Evolutionary conservation across 768 basidiomycete genomes (phyloP), one percentile per base, ranked within the genome.

Genomic region (Cystofilobasidium ferigula): DNA sequence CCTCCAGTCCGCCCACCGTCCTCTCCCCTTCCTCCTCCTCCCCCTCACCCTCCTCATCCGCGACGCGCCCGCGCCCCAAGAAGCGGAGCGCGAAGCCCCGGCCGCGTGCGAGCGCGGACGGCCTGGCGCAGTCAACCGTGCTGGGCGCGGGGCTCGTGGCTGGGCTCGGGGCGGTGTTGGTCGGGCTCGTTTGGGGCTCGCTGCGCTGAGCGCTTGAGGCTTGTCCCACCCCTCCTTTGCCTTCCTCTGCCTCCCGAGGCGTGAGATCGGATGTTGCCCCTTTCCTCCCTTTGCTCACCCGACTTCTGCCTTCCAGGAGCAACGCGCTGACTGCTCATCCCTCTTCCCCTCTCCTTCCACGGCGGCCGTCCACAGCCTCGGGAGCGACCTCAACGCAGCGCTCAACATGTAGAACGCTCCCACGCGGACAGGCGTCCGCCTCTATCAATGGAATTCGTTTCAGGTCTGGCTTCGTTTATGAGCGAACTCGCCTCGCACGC

Each of bases 121-220:
- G n/a, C 7, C 48, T 3, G 47, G 35, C 14, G 48, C 48, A 24
- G 62, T 40, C 61, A 51, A 22, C 63, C 60, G 28, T 72, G 13
- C 28, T 73, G 4, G 74, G 72, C 4, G 64, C 67, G 28, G 72
- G 68, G 6, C 67, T 70, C 3, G 63, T 76, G 1, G 67, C 71
- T 0, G 74, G 69, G 3, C 67, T 76, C 20, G 69, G 69, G 8
- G 75, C 72, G 24, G 75, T 73, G 30, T 69, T 76, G 20, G 72
- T 72, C 45, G 76, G 74, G 36, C 70, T 77, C 59, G 72, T 76
- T 30, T 72, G 67, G 62, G 71, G 71, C 12, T 71, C 30, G 51
- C 28, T 28, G 2, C 30, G 51, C 10, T 32, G 18, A 14, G 9
- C 30, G 20, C 24, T 7, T 24, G 20, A 40, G 30, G 18, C 40